Evolutionary conservation across 192 early-diverging fungal genomes (phyloP), one percentile per base, ranked within the genome.

Genomic region (Entomortierella chlamydospora): DNA sequence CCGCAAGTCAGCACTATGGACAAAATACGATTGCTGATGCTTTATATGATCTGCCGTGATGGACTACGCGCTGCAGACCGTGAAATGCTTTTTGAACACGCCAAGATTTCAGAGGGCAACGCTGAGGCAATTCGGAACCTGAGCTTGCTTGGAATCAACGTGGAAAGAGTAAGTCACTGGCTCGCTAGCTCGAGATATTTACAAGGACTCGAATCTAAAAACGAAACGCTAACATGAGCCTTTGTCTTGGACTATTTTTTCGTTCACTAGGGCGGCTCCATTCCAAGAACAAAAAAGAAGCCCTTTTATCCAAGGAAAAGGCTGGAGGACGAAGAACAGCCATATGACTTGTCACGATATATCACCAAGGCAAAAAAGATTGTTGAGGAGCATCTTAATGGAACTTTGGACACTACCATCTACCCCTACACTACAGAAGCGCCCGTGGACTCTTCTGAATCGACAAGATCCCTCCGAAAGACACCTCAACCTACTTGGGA

Each of bases 101-200:
- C 94, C 29, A 89, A 91, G 59, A 73, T 96, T 6, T 83, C 85
- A 6, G 80, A 88, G n/a, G 87, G 91, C 45, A 91, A 94, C 43
- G 90, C 89, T 10, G 93, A 95, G 25, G 94, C 91, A 0, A 91
- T 96, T 57, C 91, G 88, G 26, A 96, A 96, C 68, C 71, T 95
- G 30, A 68, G 76, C 18, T 66, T 89, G 4, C 68, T 95, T 30
- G 93, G 93, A 13, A 85, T 95, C 5, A 83, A 89, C 43, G 80
- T 93, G 4, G 87, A 85, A 54, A 62, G 73, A 42, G 83, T 84
- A 79, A 79, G 51, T 39, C 13, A 30, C 11, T 49, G 18, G 37
- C 0, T 18, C 4, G 8, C 18, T 20, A 22, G 11, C 23, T n/a
- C n/a, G n/a, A n/a, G n/a, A n/a, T n/a, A n/a, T n/a, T n/a, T n/a